These are phyloP conservation scores for Citrullus mucosospermus DNA, from an alignment of 306 rosid genomes.

Conservation along the genomic window DNA sequence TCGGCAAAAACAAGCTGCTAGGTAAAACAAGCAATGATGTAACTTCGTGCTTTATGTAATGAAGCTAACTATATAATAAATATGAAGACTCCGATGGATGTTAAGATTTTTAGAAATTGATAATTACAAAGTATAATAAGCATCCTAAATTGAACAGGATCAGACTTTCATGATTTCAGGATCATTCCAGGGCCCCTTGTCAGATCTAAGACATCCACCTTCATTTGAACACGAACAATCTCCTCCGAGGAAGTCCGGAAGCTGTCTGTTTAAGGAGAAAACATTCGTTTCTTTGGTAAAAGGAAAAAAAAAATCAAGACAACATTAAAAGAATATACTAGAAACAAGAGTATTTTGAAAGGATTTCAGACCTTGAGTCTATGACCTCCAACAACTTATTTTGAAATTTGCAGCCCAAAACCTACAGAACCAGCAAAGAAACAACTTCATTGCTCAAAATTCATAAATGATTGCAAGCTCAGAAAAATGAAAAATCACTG, in stretches of 20 bases:
- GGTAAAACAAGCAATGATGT: constrained; percentile 11
- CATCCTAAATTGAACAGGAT: constrained; percentile 14
- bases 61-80: not conserved
- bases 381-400: constrained; percentile 59
- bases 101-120: constrained; percentile 3
- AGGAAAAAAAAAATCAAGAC: not conserved
- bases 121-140: constrained; percentile 5
- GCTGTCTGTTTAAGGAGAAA: constrained; percentile 50
- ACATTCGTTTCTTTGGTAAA: not conserved
- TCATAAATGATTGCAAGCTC: constrained; percentile 15
- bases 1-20: constrained; percentile 53
- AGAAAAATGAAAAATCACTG: constrained; percentile 8
- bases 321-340: constrained; percentile 4
- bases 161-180: constrained; percentile 73
- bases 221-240: constrained; percentile 70
- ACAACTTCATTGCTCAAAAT: constrained; percentile 4
- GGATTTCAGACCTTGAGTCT: constrained; percentile 65
- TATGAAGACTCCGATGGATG: not conserved
- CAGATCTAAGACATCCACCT: constrained; percentile 84
- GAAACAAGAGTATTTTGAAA: not conserved
- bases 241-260: constrained; percentile 92
- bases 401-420: constrained; percentile 61
- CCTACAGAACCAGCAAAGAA: constrained; percentile 38
- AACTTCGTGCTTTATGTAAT: not conserved
- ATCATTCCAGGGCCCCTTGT: constrained; percentile 96